phyloP scores from a whole-genome alignment of 768 basidiomycete species.

The Lactarius sp. region DNA sequence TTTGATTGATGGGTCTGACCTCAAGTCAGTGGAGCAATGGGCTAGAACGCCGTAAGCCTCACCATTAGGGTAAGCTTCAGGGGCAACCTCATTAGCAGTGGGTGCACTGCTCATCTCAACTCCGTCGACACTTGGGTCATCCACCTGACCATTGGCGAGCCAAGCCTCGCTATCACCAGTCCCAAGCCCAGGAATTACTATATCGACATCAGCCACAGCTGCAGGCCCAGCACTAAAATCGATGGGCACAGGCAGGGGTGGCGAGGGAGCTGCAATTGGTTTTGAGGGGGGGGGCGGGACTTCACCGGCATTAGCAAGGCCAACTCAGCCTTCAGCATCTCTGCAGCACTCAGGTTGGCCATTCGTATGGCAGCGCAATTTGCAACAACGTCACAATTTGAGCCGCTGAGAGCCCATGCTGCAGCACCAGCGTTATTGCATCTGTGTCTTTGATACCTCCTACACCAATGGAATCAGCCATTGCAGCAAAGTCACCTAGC shows the following conservation, averaged over 20 bases:
- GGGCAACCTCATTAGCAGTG: constrained; percentile 26
- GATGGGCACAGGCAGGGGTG: constrained; percentile 23
- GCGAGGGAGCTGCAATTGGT: constrained; percentile 25
- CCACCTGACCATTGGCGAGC: constrained; percentile 1
- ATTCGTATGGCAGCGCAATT: no score
- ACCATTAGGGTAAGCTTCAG: constrained; percentile 70
- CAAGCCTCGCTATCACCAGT: constrained; percentile 13
- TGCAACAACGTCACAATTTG: no score
- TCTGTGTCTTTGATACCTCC: no score
- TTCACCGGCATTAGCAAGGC: constrained; percentile 47
- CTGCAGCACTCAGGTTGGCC: constrained; percentile 96
- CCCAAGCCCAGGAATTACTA: no score
- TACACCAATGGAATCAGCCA: no score
- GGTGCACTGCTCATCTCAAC: constrained; percentile 11
- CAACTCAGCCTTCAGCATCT: constrained; percentile 87
- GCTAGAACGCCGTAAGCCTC: no score
- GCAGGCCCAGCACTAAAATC: constrained; percentile 26
- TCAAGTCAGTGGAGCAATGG: no score
- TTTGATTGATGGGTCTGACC: no score
- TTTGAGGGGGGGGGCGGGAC: constrained; percentile 26
- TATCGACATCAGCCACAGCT: constrained; percentile 21
- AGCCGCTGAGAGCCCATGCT: no score
- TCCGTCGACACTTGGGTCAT: constrained; percentile 9
- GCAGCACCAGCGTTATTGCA: no score
- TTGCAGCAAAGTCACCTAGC: no score